Base-by-base conservation (phyloP, 2,329 filamentous ascomycete genomes). In the Exophiala xenobiotica region DNA sequence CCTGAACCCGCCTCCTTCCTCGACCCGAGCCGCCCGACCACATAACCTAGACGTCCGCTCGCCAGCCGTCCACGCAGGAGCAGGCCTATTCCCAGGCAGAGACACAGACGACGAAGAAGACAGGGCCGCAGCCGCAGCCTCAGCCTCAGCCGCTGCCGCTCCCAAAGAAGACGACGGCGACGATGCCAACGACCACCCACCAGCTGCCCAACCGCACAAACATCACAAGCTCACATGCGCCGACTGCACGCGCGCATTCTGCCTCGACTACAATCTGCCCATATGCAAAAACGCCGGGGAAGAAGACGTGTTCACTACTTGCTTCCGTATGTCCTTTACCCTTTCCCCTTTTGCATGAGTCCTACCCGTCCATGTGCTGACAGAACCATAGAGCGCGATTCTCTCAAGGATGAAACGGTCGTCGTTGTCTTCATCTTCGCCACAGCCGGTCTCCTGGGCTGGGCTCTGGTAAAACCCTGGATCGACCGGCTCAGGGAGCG, bases 181-280 rank as follows among this genome's bases (percentile, higher is more conserved):
- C 24, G 23, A 27, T 4, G 16, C 20, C 23, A 47, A 29, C 16
- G 24, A 26, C 24, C 18, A 31, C n/a, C 16, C 27, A 8, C 47
- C 47, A 18, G 20, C 40, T 5, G 14, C 27, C 23, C 40, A 65
- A 62, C 6, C 63, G 61, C 70, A 23, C 9, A 20, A 68, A 48
- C 69, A 72, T 49, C 64, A 68, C 24, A 65, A 70, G 7, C 65
- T 78, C 44, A 82, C 76, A 19, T 87, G 83, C 66, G 81, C 77
- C 49, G 83, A 86, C 65, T 87, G 83, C 67, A 87, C 82, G 61
- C 80, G 83, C 54, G 78, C 81, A 59, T 86, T 85, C 68, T 87
- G 83, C 63, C 68, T 85, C 33, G 74, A 77, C 49, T 85, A 85
- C 59, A 76, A 81, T 46, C 70, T 83, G 41, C 79, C 80, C 1